Base-by-base conservation (phyloP, 768 basidiomycete genomes). In the Mycena alexandri region DNA sequence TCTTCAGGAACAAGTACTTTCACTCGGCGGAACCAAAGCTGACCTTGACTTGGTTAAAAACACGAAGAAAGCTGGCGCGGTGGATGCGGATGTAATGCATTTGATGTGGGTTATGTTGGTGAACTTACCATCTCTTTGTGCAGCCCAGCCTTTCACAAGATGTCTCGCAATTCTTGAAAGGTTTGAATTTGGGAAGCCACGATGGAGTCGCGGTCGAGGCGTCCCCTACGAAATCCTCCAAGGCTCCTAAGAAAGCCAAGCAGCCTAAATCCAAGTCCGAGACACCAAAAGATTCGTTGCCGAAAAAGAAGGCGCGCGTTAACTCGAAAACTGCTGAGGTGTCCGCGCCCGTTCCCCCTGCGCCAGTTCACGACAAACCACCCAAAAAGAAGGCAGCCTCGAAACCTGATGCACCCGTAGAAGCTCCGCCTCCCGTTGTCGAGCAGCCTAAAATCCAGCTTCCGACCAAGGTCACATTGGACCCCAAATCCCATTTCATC, bases 11-110 rank as follows among this genome's bases (percentile, higher is more conserved):
- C 78, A 80, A 58, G 74, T 86, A 7, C 67, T 76, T 9, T 81
- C 83, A 1, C 72, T 87, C 3, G 87, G 86, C 24, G 86, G 85
- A 22, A 83, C 81, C 43, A 80, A 82, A 38, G 82, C 79, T 19
- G 87, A 88, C 68, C 74, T 80, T n/a, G 80, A 83, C 24, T 70
- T 87, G 34, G 67, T 87, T 54, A 82, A 83, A 65, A 80, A 77
- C 60, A 72, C 79, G 12, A 79, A 81, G 36, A 77, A 80, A 33
- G 74, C 77, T 38, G 76, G 75, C n/a, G 73, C 75, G 17, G 70
- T 63, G 25, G 76, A 73, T 44, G 71, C 75, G 38, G 82, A 83
- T 75, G 77, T 81, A 72, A 58, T 75, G 75, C 51, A 21, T 63
- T 51, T 12, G 21, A 13, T 25, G 21, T 29, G 22, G 54, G n/a